These are phyloP conservation scores for Beta macrorhiza DNA, from an alignment of 179 eudicot species.

Conservation along the genomic window DNA sequence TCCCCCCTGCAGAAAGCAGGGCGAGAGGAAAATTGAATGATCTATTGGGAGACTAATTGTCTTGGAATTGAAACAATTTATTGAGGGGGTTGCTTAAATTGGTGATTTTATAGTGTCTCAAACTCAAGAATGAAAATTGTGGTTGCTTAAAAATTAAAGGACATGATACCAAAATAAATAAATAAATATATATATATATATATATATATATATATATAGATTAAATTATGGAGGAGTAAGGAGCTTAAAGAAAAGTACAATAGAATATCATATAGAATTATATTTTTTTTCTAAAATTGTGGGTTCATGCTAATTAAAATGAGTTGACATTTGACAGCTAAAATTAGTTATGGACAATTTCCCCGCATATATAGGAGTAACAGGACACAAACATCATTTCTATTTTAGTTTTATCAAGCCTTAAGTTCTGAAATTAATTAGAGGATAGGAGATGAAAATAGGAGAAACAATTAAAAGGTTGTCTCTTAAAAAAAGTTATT, in stretches of 20 bases:
- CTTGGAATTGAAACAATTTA: neutral
- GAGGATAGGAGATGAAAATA: too few relatives aligned
- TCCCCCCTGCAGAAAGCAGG: conserved; percentile 28
- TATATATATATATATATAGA: neutral
- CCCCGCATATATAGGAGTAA: neutral
- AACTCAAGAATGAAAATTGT: neutral
- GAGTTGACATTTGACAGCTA: neutral
- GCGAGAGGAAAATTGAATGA: conserved; percentile 14
- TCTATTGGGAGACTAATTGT: neutral
- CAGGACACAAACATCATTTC: too few relatives aligned
- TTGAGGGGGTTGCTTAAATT: too few relatives aligned
- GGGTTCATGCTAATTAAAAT: neutral
- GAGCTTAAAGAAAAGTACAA: neutral
- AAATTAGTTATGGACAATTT: neutral
- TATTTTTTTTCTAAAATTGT: neutral
- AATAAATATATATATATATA: neutral
- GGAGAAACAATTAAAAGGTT: too few relatives aligned
- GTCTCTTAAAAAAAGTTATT: too few relatives aligned
- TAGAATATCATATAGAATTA: too few relatives aligned
- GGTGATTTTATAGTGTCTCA: conserved; percentile 9
- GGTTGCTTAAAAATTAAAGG: neutral
- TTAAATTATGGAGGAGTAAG: neutral
- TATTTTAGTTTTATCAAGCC: too few relatives aligned
- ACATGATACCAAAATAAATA: neutral
- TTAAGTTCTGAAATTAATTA: too few relatives aligned